A percentile compares a stretch with the other conserved stretches of the same genome.
Evolutionary conservation across 768 basidiomycete genomes (phyloP).

Genomic region (Astraeus odoratus): DNA sequence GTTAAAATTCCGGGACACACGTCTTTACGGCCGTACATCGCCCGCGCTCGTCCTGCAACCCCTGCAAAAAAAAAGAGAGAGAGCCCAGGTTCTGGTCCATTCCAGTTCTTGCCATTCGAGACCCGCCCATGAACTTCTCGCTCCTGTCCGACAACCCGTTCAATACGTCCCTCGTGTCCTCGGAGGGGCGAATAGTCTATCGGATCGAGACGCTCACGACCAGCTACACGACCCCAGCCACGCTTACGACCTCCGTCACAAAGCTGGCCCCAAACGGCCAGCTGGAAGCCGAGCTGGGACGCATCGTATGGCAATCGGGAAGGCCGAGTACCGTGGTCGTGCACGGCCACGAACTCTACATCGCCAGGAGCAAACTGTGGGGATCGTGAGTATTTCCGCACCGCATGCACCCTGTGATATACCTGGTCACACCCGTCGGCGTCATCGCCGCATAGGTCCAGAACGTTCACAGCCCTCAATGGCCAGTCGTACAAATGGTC

Average conservation of each 20-base stretch:
- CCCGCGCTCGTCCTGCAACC: neutral
- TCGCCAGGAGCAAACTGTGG: constrained; percentile 21
- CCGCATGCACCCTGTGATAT: too few species aligned
- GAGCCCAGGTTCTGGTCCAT: too few species aligned
- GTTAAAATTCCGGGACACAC: neutral
- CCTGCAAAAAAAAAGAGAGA: neutral
- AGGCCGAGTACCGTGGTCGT: constrained; percentile 21
- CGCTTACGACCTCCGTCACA: constrained; percentile 17
- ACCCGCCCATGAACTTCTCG: constrained; percentile 24
- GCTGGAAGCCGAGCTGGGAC: constrained; percentile 21
- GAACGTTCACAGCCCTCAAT: constrained; percentile 28
- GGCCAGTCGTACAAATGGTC: constrained; percentile 30
- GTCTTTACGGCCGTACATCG: constrained; percentile 11
- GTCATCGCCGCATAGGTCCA: constrained; percentile 15
- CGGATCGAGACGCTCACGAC: constrained; percentile 24
- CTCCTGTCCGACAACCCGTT: constrained; percentile 26
- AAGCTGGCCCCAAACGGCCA: constrained; percentile 19
- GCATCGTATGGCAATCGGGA: constrained; percentile 26
- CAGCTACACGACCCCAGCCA: constrained; percentile 1
- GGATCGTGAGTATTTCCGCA: constrained; percentile 22
- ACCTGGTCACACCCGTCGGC: too few species aligned
- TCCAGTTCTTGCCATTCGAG: neutral
- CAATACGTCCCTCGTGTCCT: constrained; percentile 24
- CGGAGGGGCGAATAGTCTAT: constrained; percentile 23
- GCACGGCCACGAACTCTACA: constrained; percentile 20